Base-by-base conservation (phyloP, 2,329 filamentous ascomycete species). In the Helotiales sp. region DNA sequence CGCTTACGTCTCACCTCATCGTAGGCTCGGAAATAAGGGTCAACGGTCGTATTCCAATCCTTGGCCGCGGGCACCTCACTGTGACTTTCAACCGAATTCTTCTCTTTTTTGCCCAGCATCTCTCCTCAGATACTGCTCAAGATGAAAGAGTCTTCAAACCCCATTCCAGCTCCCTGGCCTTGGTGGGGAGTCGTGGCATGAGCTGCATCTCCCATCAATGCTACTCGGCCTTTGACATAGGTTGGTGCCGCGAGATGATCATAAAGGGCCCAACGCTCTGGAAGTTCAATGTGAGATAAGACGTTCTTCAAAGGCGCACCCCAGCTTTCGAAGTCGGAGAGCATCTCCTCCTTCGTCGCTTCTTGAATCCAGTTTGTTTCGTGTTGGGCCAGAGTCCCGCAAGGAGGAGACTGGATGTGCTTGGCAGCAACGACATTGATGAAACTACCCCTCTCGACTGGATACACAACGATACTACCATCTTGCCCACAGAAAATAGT, bases 171-270 rank as follows among this genome's bases (percentile, higher is more conserved):
- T 3, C 89, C 89, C 74, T 91, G 88, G 61, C 86, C 87, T 7
- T 87, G 83, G 40, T 86, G 83, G 0, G 87, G 87, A 0, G 86
- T 84, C 40, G 84, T 85, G 0, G 86, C 86, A 74, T 90, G 87
- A 0, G 87, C 87, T 0, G 87, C 86, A 71, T 90, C 87, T 6
- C 87, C 87, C 0, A 86, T 75, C 1, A 89, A 79, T 57, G 79
- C 81, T n/a, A 84, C 72, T 0, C 81, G 77, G 8, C 78, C 79
- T 13, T 78, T 78, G 69, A 77, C 77, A 37, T 80, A 84, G 6
- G 61, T 67, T 45, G 63, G 72, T 1, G 81, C 80, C 10, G 78
- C 78, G 1, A 74, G 77, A 63, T 83, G 79, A 58, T 84, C 76
- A 72, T 82, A 84, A 0, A 84, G 69, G 0, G 80, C 82, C 82